Base-by-base conservation (phyloP, 371 early-diverging fungal species). In the Syncephalastrum monosporum region DNA sequence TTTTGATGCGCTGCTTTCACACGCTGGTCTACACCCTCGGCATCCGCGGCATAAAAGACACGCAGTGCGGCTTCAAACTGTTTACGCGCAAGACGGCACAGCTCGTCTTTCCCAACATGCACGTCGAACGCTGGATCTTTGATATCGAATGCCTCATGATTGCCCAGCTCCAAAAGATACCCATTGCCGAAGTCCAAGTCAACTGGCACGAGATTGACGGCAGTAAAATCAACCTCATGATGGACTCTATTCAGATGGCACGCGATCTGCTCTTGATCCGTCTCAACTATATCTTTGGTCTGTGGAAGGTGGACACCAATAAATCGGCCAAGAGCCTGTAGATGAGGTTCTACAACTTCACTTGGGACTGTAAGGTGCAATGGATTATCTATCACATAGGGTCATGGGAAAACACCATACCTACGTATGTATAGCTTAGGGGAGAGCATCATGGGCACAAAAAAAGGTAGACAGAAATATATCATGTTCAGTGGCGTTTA, bases 121-220 rank as follows among this genome's bases (percentile, higher is more conserved):
- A 96, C 60, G 93, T 93, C 3, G 93, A 94, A 62, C 83, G 97
- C 33, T 96, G 96, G 91, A 95, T 96, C 59, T 96, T 98, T 75
- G 97, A 98, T 67, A 93, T 96, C 57, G 98, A 98, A 71, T 76
- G 94, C 59, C 76, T 96, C 46, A 82, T 95, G 69, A 79, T 96
- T 52, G 95, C 95, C 4, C 69, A 75, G 55, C 55, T 61, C 19
- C 73, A 79, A 43, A 66, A 82, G 42, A 89, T 95, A 17, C 93
- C 92, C 6, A 84, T 96, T 41, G 75, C 68, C 7, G 96, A 97
- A 69, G 93, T 96, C 3, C 89, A 91, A 5, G 94, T 97, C 7
- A 90, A 83, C 16, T 97, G 98, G 98, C 93, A 95, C 65, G 98
- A 97, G 70, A 90, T 97, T 38, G 94, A 91, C 48, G 98, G 98